These are phyloP conservation scores for Hypoxylon rickii DNA, from an alignment of 495 filamentous ascomycete species.

Conservation along the genomic window DNA sequence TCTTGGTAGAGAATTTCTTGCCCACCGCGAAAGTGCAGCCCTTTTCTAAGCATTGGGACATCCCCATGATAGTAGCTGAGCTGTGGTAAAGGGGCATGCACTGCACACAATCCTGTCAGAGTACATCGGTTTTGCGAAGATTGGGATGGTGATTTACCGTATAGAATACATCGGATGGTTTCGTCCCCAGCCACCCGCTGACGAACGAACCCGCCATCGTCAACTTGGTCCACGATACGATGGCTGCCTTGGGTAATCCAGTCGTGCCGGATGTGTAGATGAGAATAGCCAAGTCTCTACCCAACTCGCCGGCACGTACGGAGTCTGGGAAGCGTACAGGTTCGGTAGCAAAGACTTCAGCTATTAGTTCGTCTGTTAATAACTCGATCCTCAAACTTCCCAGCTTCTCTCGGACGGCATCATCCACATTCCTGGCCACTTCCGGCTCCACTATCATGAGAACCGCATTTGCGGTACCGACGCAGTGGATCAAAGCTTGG, in stretches of 20 bases:
- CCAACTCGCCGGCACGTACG: constrained; percentile 54
- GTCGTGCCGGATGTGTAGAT: constrained; percentile 91
- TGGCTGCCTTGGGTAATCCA: constrained; percentile 87
- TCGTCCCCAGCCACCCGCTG: constrained; percentile 60
- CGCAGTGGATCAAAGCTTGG: constrained; percentile 76
- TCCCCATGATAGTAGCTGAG: constrained; percentile 74
- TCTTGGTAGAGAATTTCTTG: constrained; percentile 79
- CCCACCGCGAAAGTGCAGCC: constrained; percentile 73
- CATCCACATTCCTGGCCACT: constrained; percentile 55
- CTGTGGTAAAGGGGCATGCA: constrained; percentile 96
- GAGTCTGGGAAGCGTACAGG: constrained; percentile 66
- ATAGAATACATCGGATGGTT: constrained; percentile 71
- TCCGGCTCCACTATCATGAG: constrained; percentile 78
- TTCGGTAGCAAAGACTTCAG: constrained; percentile 60
- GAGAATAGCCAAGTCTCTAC: constrained; percentile 68
- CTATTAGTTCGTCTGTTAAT: constrained; percentile 66
- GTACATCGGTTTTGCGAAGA: neutral
- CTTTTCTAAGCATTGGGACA: constrained; percentile 60
- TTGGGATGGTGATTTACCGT: constrained; percentile 58
- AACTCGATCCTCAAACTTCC: constrained; percentile 61
- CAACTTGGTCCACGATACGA: constrained; percentile 78
- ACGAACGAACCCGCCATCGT: constrained; percentile 59
- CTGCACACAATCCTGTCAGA: constrained; percentile 40
- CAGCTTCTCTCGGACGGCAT: constrained; percentile 49
- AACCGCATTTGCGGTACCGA: constrained; percentile 69